phyloP scores from a whole-genome alignment of 345 rosid species.

The Eucalyptus sp. region DNA sequence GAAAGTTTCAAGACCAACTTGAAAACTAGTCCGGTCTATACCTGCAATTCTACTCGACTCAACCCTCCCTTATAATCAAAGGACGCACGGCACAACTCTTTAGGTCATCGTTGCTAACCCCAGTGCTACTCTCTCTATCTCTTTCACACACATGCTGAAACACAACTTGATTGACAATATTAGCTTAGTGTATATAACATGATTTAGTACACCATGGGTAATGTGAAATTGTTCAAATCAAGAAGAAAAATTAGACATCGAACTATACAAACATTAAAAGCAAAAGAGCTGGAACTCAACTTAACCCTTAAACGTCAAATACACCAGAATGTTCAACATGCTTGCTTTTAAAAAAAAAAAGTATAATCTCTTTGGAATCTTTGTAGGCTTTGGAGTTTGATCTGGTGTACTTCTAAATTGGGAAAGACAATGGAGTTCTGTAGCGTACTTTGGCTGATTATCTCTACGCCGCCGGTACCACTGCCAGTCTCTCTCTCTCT shows the following conservation, averaged over 20 bases:
- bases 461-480: not conserved
- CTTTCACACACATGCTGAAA: rapidly evolving
- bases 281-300: not conserved
- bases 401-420: not conserved
- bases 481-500: not conserved
- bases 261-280: not conserved
- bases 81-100: not conserved
- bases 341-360: not conserved
- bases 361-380: not conserved
- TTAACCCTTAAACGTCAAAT: not conserved
- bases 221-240: not conserved
- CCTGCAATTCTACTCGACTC: not conserved
- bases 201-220: not conserved
- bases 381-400: not conserved
- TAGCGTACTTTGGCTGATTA: not conserved
- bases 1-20: not conserved
- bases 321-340: not conserved
- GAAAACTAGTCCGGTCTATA: rapidly evolving
- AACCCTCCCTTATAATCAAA: not conserved
- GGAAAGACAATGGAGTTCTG: not conserved
- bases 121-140: not conserved
- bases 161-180: not conserved
- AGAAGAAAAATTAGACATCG: not conserved
- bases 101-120: not conserved
- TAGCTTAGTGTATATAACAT: not conserved